Conservation (phyloP, 1,284 basidiomycete species). For the Pascua guehoae region DNA sequence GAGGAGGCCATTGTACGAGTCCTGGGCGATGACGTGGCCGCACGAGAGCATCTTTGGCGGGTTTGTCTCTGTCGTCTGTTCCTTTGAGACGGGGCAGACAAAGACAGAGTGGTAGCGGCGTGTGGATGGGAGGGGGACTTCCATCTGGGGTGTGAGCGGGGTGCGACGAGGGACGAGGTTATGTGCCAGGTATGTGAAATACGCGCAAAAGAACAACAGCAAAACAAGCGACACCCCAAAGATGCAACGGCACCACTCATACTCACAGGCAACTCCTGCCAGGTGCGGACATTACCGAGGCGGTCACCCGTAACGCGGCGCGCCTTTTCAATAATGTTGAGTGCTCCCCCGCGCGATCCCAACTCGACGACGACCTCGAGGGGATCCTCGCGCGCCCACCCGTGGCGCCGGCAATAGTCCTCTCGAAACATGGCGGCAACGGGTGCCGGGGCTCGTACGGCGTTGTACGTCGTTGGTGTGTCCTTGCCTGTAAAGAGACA, state of each 20-base stretch:
- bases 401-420: constrained; percentile 82
- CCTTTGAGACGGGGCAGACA: constrained; percentile 95
- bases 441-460: constrained; percentile 48
- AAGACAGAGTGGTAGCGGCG: constrained; percentile 96
- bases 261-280: constrained; percentile 82
- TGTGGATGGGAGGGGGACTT: constrained; percentile 79
- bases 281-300: constrained; percentile 83
- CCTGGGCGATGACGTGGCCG: constrained; percentile 88
- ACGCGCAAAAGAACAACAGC: too few species aligned
- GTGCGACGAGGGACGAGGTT: neutral
- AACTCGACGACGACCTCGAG: constrained; percentile 83
- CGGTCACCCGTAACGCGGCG: constrained; percentile 82
- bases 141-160: constrained; percentile 61
- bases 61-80: constrained; percentile 87
- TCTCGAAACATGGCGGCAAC: constrained; percentile 76
- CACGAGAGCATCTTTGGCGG: constrained; percentile 97
- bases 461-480: constrained; percentile 16
- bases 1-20: constrained; percentile 77
- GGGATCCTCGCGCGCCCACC: constrained; percentile 82
- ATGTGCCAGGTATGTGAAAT: neutral
- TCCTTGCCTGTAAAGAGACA: constrained; percentile 55
- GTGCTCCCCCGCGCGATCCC: constrained; percentile 74
- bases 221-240: neutral
- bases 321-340: constrained; percentile 87
- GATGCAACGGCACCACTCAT: neutral